Base-by-base conservation (phyloP, 495 filamentous ascomycete genomes). In the Penicillium egyptiacum region DNA sequence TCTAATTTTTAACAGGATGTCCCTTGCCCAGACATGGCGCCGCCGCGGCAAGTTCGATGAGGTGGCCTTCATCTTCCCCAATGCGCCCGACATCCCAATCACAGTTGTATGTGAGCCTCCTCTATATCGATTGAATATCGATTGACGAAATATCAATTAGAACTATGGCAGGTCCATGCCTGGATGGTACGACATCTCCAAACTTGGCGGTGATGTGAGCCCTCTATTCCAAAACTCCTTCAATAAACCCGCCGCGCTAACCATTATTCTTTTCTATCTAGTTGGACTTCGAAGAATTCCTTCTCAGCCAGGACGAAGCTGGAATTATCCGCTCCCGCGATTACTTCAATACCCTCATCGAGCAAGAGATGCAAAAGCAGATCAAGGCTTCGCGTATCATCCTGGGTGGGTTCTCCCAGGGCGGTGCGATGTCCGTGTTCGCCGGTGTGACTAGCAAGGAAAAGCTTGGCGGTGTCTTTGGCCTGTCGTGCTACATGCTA, bases 51-150 rank as follows among this genome's bases (percentile, higher is more conserved):
- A 88, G 61, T 94, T 97, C 67, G 84, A 92, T 46, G 89, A 97
- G 74, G 89, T 94, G 64, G 81, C 88, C 58, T 98, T 97, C 74
- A 83, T 98, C 61, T 88, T 98, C 71, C 94, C 94, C 7, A 91
- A 95, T 76, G 94, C 94, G n/a, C 91, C 93, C 5, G 71, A 64
- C 17, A 96, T 97, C 49, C 91, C 93, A 25, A 90, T 98, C 67
- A 92, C 91, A 37, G 76, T 88, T 61, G 90, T 92, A 87, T 64
- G 83, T 75, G 40, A 22, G 10, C 37, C n/a, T 16, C 37, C 6
- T 22, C 10, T 8, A 10, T 37, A 39, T 16, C 8, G 16, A 41
- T 2, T 12, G 11, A 30, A 7, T 20, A 26, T 17, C 33, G 22
- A 39, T 48, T 48, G 39, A 45, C 16, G 19, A 14, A 11, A 31